These are phyloP conservation scores for Wallemia ichthyophaga DNA, from an alignment of 1,284 basidiomycete genomes.

Conservation along the genomic window DNA sequence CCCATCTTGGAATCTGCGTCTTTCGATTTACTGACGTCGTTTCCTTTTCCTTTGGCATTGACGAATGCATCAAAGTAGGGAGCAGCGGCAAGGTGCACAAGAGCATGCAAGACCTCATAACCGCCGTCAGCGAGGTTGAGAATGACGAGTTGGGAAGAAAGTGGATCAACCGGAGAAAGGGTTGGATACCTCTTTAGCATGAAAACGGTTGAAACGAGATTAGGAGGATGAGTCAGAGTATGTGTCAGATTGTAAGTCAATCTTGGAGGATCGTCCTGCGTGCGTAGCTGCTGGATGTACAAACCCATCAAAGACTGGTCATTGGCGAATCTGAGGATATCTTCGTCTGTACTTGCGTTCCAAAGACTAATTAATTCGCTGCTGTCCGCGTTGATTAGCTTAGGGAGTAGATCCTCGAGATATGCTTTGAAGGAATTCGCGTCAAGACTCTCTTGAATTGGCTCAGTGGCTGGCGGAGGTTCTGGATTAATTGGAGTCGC, in stretches of 20 bases:
- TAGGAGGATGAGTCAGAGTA: conserved; percentile 47
- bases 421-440: conserved; percentile 20
- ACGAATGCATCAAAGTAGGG: conserved; percentile 97
- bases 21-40: conserved; percentile 33
- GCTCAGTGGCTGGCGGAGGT: not conserved
- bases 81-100: conserved; percentile 83
- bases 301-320: conserved; percentile 28
- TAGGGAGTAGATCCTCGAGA: conserved; percentile 35
- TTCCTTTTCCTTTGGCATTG: conserved; percentile 16
- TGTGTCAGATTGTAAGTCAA: conserved; percentile 38
- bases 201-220: conserved; percentile 58
- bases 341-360: conserved; percentile 30
- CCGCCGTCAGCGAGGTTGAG: conserved; percentile 41
- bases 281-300: conserved; percentile 40
- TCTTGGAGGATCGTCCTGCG: conserved; percentile 27
- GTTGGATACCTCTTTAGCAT: conserved; percentile 71
- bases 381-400: conserved; percentile 32
- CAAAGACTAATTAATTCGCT: conserved; percentile 30
- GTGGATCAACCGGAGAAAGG: conserved; percentile 44
- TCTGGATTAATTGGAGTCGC: not conserved
- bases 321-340: conserved; percentile 34
- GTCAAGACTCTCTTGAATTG: conserved; percentile 9
- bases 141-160: conserved; percentile 66
- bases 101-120: conserved; percentile 83
- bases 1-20: conserved; percentile 65